Conservation (phyloP, 805 yeast species). For the Candida rishiriensis region DNA sequence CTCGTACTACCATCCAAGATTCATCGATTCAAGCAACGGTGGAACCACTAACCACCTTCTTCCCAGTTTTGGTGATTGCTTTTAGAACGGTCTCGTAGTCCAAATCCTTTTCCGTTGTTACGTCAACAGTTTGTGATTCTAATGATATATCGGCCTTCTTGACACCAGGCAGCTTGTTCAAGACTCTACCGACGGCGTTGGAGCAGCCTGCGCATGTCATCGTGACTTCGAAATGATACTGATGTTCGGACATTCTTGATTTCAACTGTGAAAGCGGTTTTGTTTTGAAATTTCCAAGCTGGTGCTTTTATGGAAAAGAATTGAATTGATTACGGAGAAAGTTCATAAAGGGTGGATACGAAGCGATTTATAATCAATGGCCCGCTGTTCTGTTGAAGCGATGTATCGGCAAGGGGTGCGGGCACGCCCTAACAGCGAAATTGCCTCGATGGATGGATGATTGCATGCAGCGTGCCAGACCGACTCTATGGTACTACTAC, state of each 20-base stretch:
- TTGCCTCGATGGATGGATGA: too few relatives aligned
- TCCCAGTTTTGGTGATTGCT: conserved; percentile 87
- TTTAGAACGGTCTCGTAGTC: conserved; percentile 75
- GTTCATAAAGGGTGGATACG: background rate
- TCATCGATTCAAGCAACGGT: conserved; percentile 33
- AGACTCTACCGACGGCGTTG: conserved; percentile 75
- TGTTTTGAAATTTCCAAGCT: background rate
- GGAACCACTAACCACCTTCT: conserved; percentile 67
- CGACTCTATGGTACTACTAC: too few relatives aligned
- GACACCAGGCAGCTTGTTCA: conserved; percentile 70
- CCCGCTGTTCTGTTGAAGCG: too few relatives aligned
- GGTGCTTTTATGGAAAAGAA: background rate
- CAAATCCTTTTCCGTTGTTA: conserved; percentile 49
- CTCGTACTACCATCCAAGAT: too few relatives aligned
- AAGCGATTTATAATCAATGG: background rate
- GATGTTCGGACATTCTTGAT: conserved; percentile 43
- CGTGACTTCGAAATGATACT: conserved; percentile 74
- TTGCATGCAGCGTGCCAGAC: too few relatives aligned
- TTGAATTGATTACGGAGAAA: background rate
- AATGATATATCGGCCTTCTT: conserved; percentile 68
- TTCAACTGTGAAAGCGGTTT: background rate
- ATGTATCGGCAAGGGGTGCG: too few relatives aligned
- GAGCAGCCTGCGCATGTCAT: conserved; percentile 91
- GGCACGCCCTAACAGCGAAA: too few relatives aligned
- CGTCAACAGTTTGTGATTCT: conserved; percentile 78